phyloP scores from a whole-genome alignment of 2,329 filamentous ascomycete genomes.

The Clonostachys sp. region DNA sequence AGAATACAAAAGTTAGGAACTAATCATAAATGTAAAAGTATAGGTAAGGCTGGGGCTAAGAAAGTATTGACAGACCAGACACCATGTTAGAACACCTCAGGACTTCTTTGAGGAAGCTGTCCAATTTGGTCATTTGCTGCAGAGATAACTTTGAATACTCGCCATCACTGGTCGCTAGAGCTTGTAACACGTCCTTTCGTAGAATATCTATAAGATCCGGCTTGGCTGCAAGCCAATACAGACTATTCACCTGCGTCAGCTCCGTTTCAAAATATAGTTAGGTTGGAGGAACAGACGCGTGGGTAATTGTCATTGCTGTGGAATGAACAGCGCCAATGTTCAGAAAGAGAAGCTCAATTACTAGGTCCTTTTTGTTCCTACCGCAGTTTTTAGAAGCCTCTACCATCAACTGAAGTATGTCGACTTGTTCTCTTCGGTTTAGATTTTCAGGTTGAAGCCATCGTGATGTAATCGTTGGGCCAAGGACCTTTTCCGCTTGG shows the following conservation, averaged over 20 bases:
- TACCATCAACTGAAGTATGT: slow-evolving; percentile 43
- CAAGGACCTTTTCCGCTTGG: slow-evolving; percentile 25
- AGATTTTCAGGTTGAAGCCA: slow-evolving; percentile 7
- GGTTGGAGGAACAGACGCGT: slow-evolving; percentile 20
- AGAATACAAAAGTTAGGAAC: too few relatives aligned
- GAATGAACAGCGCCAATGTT: slow-evolving; percentile 48
- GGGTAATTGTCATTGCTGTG: slow-evolving; percentile 38
- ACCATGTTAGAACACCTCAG: slow-evolving; percentile 20
- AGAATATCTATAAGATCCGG: slow-evolving; percentile 45
- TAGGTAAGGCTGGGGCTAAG: neutral
- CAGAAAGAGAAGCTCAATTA: slow-evolving; percentile 34
- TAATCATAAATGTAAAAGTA: neutral
- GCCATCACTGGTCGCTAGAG: slow-evolving; percentile 24
- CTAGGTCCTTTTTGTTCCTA: slow-evolving; percentile 24
- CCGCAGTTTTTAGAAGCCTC: slow-evolving; percentile 26
- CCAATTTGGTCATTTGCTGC: slow-evolving; percentile 29
- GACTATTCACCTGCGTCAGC: slow-evolving; percentile 12
- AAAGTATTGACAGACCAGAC: slow-evolving; percentile 18
- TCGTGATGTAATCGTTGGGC: slow-evolving; percentile 22
- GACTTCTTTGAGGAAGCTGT: slow-evolving; percentile 32
- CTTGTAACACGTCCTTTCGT: slow-evolving; percentile 41
- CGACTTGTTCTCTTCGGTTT: slow-evolving; percentile 27
- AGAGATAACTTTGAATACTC: slow-evolving; percentile 25
- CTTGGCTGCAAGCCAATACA: slow-evolving; percentile 46
- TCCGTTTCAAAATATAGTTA: too few relatives aligned